These are phyloP conservation scores for Phytophthora aleatoria DNA, from an alignment of 352 stramenopile genomes.

Conservation along the genomic window DNA sequence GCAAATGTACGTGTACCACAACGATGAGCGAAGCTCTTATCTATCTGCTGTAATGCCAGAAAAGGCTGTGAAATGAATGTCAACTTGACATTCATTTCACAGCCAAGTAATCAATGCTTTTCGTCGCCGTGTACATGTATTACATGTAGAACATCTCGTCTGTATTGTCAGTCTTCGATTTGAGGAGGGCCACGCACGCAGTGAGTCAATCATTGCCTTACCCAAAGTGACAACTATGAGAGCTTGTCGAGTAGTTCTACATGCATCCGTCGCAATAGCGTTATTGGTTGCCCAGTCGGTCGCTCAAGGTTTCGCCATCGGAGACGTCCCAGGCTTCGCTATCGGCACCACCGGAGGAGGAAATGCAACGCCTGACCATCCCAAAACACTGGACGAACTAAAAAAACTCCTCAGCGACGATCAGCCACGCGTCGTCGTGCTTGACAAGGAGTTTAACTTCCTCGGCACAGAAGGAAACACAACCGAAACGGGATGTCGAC, in stretches of 20 bases:
- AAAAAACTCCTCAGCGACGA: slow-evolving; percentile 30
- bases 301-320: background rate
- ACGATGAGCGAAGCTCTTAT: too few relatives aligned
- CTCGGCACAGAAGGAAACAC: slow-evolving; percentile 32
- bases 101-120: background rate
- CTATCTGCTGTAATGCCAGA: too few relatives aligned
- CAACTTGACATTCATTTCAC: background rate
- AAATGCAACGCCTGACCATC: slow-evolving; percentile 26
- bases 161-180: background rate
- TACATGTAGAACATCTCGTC: background rate
- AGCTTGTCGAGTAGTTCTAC: background rate
- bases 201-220: background rate
- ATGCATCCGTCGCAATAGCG: background rate
- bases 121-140: background rate
- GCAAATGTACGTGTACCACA: too few relatives aligned
- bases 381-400: slow-evolving; percentile 37
- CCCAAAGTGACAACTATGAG: background rate
- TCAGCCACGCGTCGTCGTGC: slow-evolving; percentile 39
- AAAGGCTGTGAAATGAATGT: too few relatives aligned
- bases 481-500: slow-evolving; percentile 41
- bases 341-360: slow-evolving; percentile 43
- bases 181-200: background rate
- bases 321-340: slow-evolving; percentile 31
- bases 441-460: slow-evolving; percentile 49
- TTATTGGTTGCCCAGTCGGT: slow-evolving; percentile 3